Conservation (phyloP, 306 rosid species). For the Leucaena leucocephala region DNA sequence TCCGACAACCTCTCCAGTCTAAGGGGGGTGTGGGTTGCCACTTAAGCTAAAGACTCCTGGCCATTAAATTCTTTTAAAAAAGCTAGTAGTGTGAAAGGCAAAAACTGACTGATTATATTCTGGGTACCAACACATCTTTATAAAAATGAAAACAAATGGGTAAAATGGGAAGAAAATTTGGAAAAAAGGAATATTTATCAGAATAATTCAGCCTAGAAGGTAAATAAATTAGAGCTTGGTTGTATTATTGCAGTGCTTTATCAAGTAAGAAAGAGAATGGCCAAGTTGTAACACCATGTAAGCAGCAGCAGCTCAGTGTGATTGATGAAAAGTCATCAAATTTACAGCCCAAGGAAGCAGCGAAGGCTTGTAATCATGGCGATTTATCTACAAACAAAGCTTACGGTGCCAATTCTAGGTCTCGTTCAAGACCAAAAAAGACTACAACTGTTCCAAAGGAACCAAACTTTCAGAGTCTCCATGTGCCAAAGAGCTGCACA, state of each 20-base stretch:
- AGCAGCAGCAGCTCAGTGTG: constrained; percentile 50
- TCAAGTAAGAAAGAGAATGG: constrained; percentile 49
- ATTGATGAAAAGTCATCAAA: constrained; percentile 52
- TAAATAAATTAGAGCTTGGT: neutral
- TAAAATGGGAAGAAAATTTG: neutral
- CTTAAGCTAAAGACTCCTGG: too few relatives aligned
- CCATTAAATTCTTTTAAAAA: too few relatives aligned
- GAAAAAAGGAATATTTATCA: neutral
- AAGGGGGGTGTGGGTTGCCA: too few relatives aligned
- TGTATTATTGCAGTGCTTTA: constrained; percentile 10
- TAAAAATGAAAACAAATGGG: neutral
- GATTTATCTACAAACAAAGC: constrained; percentile 39
- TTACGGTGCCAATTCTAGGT: constrained; percentile 22
- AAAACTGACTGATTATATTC: neutral
- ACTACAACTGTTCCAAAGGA: constrained; percentile 65
- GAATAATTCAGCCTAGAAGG: neutral
- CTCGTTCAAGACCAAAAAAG: constrained; percentile 51
- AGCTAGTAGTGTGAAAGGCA: neutral
- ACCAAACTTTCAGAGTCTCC: constrained; percentile 70
- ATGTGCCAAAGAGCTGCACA: constrained; percentile 48
- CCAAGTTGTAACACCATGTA: constrained; percentile 39
- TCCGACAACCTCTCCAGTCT: too few relatives aligned
- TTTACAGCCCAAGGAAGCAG: constrained; percentile 44
- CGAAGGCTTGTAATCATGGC: constrained; percentile 40
- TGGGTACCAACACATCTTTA: too few relatives aligned